These are phyloP conservation scores for Arthroderma uncinatum DNA, from an alignment of 2,329 filamentous ascomycete genomes.

Conservation along the genomic window DNA sequence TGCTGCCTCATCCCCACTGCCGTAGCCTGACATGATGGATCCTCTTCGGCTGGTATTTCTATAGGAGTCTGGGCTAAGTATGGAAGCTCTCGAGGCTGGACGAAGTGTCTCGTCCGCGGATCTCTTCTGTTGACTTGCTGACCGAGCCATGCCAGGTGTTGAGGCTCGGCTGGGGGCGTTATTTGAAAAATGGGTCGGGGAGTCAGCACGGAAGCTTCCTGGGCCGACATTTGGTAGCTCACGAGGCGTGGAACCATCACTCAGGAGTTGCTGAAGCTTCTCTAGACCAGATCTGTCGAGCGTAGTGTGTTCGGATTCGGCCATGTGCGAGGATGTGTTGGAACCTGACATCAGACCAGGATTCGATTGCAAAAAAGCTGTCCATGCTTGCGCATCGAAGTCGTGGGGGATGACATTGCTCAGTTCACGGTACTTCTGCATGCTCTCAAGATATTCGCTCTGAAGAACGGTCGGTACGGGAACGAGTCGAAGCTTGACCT, in stretches of 20 bases:
- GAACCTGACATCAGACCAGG: slow-evolving; percentile 34
- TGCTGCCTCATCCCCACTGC: slow-evolving; percentile 56
- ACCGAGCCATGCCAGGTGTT: slow-evolving; percentile 26
- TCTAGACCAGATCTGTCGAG: slow-evolving; percentile 36
- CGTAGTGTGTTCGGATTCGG: slow-evolving; percentile 24
- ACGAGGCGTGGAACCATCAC: slow-evolving; percentile 34
- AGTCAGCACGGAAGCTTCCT: slow-evolving; percentile 27
- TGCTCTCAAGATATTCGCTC: slow-evolving; percentile 49
- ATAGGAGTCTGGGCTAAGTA: slow-evolving; percentile 29
- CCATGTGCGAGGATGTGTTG: slow-evolving; percentile 17
- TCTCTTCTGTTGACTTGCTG: slow-evolving; percentile 18
- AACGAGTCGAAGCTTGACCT: slow-evolving; percentile 81
- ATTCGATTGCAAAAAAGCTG: slow-evolving; percentile 62
- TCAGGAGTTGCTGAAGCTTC: slow-evolving; percentile 35
- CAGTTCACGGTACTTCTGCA: slow-evolving; percentile 49
- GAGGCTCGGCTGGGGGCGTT: slow-evolving; percentile 27
- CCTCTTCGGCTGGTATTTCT: slow-evolving; percentile 23
- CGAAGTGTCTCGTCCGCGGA: slow-evolving; percentile 41
- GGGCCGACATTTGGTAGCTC: slow-evolving; percentile 27
- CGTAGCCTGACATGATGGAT: slow-evolving; percentile 49
- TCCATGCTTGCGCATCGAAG: slow-evolving; percentile 67
- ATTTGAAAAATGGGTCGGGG: slow-evolving; percentile 28
- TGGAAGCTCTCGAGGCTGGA: slow-evolving; percentile 51
- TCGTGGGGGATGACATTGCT: slow-evolving; percentile 48
- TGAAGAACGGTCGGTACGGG: slow-evolving; percentile 57